Evolutionary conservation across 495 filamentous ascomycete genomes (phyloP), one percentile per base, ranked within the genome.

Genomic region (Penicillium pancosmium): DNA sequence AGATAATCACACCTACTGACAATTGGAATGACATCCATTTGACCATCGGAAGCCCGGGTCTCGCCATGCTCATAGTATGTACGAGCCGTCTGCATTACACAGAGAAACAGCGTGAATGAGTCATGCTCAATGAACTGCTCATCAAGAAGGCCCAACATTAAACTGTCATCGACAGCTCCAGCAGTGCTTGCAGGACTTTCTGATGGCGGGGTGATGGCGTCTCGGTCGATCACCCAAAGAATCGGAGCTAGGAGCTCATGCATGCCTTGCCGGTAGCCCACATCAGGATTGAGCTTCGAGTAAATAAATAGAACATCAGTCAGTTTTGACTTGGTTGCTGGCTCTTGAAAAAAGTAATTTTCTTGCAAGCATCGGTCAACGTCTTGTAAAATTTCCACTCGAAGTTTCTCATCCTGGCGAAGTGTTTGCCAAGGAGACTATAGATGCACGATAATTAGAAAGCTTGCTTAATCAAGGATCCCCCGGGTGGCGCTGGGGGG

Each of bases 181-280:
- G 60, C 50, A 18, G 73, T 65, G 4, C 61, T 61, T 13, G 51
- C 35, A 4, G 53, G 56, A 19, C 68, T 65, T 1, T 60, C 51
- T 2, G 68, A 63, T 19, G 81, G 68, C 1, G 65, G 63, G n/a
- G 82, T 75, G 34, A 95, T 77, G 7, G 95, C 88, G 73, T 98
- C 94, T 57, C 86, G 82, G 54, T 91, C 87, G 12, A 98, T 78
- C 10, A 91, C 90, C 86, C 92, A 96, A 10, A 98, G 76, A 31
- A 98, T 86, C 4, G 95, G 93, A 1, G 93, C 94, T 18, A 97
- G 79, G 21, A 98, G 72, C 72, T 98, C 94, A 68, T 98, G 94
- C 92, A 98, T 98, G 16, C 94, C 94, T 75, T 98, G 94, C 25
- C 95, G 85, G 65, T 98, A 98, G 16, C 92, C 88, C 44, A 93